These are phyloP conservation scores for Dryadomyces quercus-mongolicae DNA, from an alignment of 2,329 filamentous ascomycete species.

Conservation along the genomic window DNA sequence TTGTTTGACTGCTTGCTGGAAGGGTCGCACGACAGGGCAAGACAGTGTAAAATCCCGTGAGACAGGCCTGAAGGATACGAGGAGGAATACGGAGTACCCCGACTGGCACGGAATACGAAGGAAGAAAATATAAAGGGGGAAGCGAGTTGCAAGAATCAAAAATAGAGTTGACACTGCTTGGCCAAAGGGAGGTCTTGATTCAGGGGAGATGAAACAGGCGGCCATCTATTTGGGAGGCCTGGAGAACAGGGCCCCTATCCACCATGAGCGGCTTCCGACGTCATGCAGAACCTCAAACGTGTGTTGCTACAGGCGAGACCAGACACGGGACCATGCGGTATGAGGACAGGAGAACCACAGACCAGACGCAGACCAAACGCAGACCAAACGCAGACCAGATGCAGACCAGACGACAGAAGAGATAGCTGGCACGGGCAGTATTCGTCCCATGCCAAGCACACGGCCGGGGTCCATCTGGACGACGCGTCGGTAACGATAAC, in stretches of 20 bases:
- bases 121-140: no score
- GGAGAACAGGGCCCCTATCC: background rate
- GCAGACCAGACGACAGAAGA: no score
- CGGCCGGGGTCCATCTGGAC: background rate
- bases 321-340: no score
- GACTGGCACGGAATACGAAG: no score
- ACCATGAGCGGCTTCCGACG: constrained; percentile 4
- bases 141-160: no score
- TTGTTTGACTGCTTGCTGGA: no score
- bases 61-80: background rate
- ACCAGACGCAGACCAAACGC: no score
- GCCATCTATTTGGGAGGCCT: background rate
- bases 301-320: background rate
- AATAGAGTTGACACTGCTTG: background rate
- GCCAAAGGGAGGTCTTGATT: background rate
- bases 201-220: background rate
- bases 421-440: no score
- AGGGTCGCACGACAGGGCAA: background rate
- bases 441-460: no score
- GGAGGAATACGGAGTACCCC: constrained; percentile 3
- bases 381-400: no score
- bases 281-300: constrained; percentile 4
- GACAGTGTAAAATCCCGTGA: background rate
- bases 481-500: no score
- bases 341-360: no score